phyloP scores from a whole-genome alignment of 2,329 filamentous ascomycete species.

The Chrysoporthe cubensis region DNA sequence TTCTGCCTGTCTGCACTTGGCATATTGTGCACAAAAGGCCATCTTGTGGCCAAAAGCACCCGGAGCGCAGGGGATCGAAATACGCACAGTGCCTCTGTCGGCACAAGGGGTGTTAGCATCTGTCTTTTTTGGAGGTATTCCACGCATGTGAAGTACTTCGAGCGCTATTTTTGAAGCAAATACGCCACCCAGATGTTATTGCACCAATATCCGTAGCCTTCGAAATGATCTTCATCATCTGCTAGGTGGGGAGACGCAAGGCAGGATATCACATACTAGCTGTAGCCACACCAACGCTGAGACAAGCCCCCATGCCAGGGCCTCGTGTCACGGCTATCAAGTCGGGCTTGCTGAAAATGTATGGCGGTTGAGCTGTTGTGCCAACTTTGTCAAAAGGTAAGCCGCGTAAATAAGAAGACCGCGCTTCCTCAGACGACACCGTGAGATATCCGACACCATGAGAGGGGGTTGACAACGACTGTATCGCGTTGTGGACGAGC shows the following conservation, averaged over 20 bases:
- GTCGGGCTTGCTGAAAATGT: conserved; percentile 63
- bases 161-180: background rate
- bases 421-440: background rate
- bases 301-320: conserved; percentile 82
- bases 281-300: conserved; percentile 77
- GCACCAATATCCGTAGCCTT: background rate
- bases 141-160: background rate
- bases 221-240: too few species aligned
- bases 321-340: conserved; percentile 89
- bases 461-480: conserved; percentile 46
- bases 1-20: background rate
- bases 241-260: background rate
- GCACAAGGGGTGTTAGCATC: background rate
- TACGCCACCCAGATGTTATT: conserved; percentile 36
- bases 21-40: background rate
- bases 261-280: conserved; percentile 54
- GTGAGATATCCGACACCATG: background rate
- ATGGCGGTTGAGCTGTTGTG: conserved; percentile 23
- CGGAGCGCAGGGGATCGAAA: background rate
- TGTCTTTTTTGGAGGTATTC: background rate
- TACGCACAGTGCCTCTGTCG: conserved; percentile 17
- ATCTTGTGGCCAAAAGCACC: background rate
- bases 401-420: background rate
- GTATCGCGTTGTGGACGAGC: conserved; percentile 68
- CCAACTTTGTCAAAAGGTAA: background rate